Percentiles rank a stretch among this genome's conserved stretches.
Evolutionary conservation across 1,139 yeast genomes (phyloP).

Genomic region (Yamadazyma dendronema): DNA sequence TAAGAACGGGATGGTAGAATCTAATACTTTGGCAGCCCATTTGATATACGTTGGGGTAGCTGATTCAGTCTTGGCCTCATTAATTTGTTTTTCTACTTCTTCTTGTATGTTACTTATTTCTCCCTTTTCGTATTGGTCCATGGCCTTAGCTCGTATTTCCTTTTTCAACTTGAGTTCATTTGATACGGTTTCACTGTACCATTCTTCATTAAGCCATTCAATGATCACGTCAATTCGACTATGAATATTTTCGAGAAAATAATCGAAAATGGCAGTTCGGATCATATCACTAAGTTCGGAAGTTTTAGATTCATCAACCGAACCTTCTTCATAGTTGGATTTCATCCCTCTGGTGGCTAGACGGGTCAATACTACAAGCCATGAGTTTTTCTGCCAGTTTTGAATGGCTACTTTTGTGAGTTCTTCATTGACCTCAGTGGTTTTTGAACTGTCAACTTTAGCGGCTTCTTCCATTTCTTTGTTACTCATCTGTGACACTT

Average conservation of each 20-base stretch:
- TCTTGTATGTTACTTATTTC: constrained; percentile 7
- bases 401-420: constrained; percentile 55
- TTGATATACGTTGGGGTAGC: constrained; percentile 53
- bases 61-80: constrained; percentile 13
- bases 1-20: constrained; percentile 77
- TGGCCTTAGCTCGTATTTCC: constrained; percentile 18
- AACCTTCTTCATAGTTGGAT: constrained; percentile 19
- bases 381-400: constrained; percentile 69
- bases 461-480: constrained; percentile 20
- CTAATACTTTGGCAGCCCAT: constrained; percentile 75
- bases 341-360: constrained; percentile 78
- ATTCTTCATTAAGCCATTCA: constrained; percentile 95
- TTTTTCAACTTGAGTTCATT: constrained; percentile 23
- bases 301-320: constrained; percentile 21
- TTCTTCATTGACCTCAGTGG: constrained; percentile 27
- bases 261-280: constrained; percentile 68
- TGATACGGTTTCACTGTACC: constrained; percentile 69
- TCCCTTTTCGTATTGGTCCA: constrained; percentile 16
- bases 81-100: constrained; percentile 11
- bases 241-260: constrained; percentile 73
- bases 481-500: constrained; percentile 34
- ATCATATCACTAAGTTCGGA: constrained; percentile 56
- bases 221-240: constrained; percentile 73
- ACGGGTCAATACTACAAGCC: constrained; percentile 76
- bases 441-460: constrained; percentile 11